A percentile compares a stretch with the other conserved stretches of the same genome.
phyloP scores from a whole-genome alignment of 1,284 basidiomycete genomes.

The Cryptococcus deneoformans region DNA sequence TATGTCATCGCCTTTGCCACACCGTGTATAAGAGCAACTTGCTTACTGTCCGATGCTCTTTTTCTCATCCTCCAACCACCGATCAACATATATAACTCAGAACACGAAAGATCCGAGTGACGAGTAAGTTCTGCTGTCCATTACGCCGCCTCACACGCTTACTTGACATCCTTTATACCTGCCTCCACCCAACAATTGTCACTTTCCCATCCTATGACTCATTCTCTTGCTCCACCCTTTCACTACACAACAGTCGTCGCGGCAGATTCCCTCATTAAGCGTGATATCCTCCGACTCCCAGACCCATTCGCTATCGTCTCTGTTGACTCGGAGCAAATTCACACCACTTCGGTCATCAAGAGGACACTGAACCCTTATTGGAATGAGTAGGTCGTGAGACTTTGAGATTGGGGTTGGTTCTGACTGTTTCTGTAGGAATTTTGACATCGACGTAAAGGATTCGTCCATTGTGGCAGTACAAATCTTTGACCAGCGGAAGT shows the following conservation, averaged over 20 bases:
- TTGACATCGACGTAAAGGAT: slow-evolving; percentile 79
- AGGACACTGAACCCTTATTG: slow-evolving; percentile 88
- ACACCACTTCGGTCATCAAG: slow-evolving; percentile 86
- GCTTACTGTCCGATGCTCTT: too few species aligned
- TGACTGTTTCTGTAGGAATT: slow-evolving; percentile 53
- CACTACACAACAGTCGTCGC: slow-evolving; percentile 64
- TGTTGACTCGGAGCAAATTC: slow-evolving; percentile 90
- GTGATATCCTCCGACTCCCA: slow-evolving; percentile 85
- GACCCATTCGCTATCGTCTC: slow-evolving; percentile 95
- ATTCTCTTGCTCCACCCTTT: too few species aligned
- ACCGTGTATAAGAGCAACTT: too few species aligned
- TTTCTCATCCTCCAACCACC: too few species aligned
- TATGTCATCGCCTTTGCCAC: too few species aligned
- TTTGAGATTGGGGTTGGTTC: neutral
- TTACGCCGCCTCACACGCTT: too few species aligned
- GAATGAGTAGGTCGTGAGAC: slow-evolving; percentile 60
- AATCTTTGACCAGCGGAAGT: slow-evolving; percentile 96
- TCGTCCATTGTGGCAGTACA: slow-evolving; percentile 89
- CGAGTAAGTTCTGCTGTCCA: too few species aligned
- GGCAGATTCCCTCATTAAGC: slow-evolving; percentile 81
- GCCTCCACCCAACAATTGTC: too few species aligned
- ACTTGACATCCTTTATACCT: too few species aligned
- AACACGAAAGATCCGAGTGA: too few species aligned
- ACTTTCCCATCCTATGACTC: too few species aligned
- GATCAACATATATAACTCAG: too few species aligned